These are phyloP conservation scores for Cucumis cinereus DNA, from an alignment of 306 rosid genomes.

Conservation along the genomic window DNA sequence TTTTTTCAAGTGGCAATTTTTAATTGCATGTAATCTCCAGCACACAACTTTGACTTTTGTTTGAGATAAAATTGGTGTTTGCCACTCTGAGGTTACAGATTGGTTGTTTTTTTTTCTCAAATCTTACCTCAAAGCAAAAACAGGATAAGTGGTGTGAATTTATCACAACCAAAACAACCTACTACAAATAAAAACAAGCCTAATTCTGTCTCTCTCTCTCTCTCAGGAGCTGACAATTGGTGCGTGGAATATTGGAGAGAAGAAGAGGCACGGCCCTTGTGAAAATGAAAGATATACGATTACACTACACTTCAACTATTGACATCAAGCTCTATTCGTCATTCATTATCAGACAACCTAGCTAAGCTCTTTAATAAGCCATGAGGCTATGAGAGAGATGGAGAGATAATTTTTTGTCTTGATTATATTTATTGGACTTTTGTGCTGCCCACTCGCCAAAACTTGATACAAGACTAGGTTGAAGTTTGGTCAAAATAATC, in stretches of 20 bases:
- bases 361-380: neutral
- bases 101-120: neutral
- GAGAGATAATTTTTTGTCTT: neutral
- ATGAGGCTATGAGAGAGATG: neutral
- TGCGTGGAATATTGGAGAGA: neutral
- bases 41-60: neutral
- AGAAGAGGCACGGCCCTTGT: constrained; percentile 1
- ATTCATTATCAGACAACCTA: neutral
- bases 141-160: neutral
- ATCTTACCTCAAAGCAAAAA: constrained; percentile 1
- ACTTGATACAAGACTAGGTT: neutral
- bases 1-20: neutral
- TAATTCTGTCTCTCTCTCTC: neutral
- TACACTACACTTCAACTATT: neutral
- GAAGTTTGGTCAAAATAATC: neutral
- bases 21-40: neutral
- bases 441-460: neutral
- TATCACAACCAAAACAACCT: neutral
- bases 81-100: neutral
- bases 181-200: neutral
- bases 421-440: neutral
- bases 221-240: neutral
- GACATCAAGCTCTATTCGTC: neutral
- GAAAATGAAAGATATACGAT: neutral
- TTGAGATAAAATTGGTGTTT: neutral